Conservation (phyloP, 2,329 filamentous ascomycete species). For the Trichoderma gracile region DNA sequence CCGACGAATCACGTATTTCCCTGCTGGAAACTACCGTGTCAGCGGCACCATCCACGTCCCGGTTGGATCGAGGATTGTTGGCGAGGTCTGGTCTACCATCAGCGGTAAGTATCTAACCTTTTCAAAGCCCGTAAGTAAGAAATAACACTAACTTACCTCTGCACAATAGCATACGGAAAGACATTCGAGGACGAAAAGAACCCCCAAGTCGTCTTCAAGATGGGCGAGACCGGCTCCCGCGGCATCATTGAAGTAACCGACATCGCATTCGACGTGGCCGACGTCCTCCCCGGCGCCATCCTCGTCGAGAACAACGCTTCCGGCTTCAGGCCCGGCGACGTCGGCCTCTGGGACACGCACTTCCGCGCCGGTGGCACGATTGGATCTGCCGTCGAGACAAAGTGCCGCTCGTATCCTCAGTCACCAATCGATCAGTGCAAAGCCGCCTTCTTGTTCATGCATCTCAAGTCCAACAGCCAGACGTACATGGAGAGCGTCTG, state of each 20-base stretch:
- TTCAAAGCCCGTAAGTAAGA: too few relatives aligned
- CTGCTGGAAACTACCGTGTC: conserved; percentile 41
- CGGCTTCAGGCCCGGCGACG: conserved; percentile 42
- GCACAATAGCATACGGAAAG: conserved; percentile 13
- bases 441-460: conserved; percentile 50
- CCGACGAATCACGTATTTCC: conserved; percentile 24
- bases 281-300: conserved; percentile 66
- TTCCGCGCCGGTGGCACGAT: conserved; percentile 47
- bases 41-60: conserved; percentile 32
- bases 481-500: conserved; percentile 57
- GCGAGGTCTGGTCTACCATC: conserved; percentile 26
- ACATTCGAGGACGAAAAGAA: conserved; percentile 26
- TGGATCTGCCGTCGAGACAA: conserved; percentile 26
- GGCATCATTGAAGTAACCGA: conserved; percentile 72
- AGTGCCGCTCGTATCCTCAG: conserved; percentile 32
- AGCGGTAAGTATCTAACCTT: conserved; percentile 19
- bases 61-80: conserved; percentile 24
- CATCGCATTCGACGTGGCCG: conserved; percentile 65
- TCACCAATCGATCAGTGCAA: conserved; percentile 40
- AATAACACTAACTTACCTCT: too few relatives aligned
- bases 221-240: conserved; percentile 60
- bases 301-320: conserved; percentile 64
- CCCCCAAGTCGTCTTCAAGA: conserved; percentile 51
- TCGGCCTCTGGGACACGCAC: conserved; percentile 49
- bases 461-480: conserved; percentile 47